A percentile compares a stretch with the other conserved stretches of the same genome.
Conservation (phyloP, 768 basidiomycete species). For the Rhodotorula paludigena region DNA sequence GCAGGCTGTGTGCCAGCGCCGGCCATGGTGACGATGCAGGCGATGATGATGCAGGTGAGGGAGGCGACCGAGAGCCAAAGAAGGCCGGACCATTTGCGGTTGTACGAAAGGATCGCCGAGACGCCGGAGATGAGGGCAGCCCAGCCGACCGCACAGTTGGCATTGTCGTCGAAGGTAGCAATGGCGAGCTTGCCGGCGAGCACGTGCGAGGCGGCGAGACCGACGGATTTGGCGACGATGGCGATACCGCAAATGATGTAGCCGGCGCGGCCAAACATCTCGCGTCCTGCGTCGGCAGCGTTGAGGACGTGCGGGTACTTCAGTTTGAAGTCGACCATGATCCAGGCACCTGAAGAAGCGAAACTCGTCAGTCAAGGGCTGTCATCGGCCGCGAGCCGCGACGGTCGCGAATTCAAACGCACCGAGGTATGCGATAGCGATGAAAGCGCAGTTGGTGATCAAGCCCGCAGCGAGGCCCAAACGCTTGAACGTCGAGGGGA, state of each 20-base stretch:
- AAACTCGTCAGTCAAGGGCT: not conserved
- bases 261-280: slow-evolving; percentile 13
- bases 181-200: slow-evolving; percentile 22
- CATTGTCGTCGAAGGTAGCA: not conserved
- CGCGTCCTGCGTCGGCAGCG: slow-evolving; percentile 9
- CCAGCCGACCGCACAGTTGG: slow-evolving; percentile 3
- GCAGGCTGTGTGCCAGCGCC: not conserved
- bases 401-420: too few relatives aligned
- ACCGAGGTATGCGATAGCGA: not conserved
- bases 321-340: slow-evolving; percentile 12
- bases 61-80: not conserved
- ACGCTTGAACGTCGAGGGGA: slow-evolving; percentile 2
- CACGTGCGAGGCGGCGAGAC: slow-evolving; percentile 7
- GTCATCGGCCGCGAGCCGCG: too few relatives aligned
- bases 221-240: slow-evolving; percentile 6
- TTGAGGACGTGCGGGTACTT: slow-evolving; percentile 15
- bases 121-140: slow-evolving; percentile 3
- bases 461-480: slow-evolving; percentile 5
- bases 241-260: not conserved
- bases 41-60: slow-evolving; percentile 11
- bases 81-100: slow-evolving; percentile 11
- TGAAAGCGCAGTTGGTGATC: slow-evolving; percentile 3
- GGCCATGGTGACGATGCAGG: slow-evolving; percentile 10
- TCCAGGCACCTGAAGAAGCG: not conserved
- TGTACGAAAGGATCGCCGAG: not conserved